These are phyloP conservation scores for Pinus taeda DNA, from an alignment of 75 land plant genomes.

Conservation along the genomic window DNA sequence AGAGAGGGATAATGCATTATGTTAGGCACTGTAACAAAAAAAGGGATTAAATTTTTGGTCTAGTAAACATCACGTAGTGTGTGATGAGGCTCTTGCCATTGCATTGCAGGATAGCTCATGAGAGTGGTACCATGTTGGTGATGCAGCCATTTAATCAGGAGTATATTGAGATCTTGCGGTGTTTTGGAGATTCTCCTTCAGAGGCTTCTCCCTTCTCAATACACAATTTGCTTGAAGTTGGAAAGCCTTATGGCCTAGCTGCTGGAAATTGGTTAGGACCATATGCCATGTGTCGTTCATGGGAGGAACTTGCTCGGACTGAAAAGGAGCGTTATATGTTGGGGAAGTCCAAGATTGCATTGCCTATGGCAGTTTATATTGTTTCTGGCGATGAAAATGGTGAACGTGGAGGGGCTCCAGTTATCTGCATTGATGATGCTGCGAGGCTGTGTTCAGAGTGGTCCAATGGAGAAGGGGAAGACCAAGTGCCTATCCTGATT, in stretches of 20 bases:
- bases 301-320: constrained; percentile 69
- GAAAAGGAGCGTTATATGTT: constrained; percentile 24
- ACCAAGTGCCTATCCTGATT: constrained; percentile 59
- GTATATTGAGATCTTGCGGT: constrained; percentile 80
- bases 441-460: constrained; percentile 48
- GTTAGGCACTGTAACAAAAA: neutral
- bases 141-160: constrained; percentile 74
- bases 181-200: constrained; percentile 70
- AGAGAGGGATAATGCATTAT: neutral
- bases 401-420: constrained; percentile 96
- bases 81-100: constrained; percentile 24
- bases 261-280: constrained; percentile 98
- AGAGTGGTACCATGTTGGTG: constrained; percentile 24
- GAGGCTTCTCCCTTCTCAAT: constrained; percentile 73
- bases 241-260: constrained; percentile 75
- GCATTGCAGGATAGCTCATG: constrained; percentile 38
- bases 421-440: constrained; percentile 75
- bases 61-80: constrained; percentile 14
- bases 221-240: constrained; percentile 85
- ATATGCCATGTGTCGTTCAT: constrained; percentile 91
- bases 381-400: constrained; percentile 99
- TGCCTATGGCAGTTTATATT: constrained; percentile 81
- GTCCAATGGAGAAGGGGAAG: constrained; percentile 21
- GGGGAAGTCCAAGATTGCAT: constrained; percentile 14
- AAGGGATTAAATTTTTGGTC: constrained; percentile 8